Evolutionary conservation across 495 filamentous ascomycete genomes (phyloP).

Genomic region (Tuber aestivum): DNA sequence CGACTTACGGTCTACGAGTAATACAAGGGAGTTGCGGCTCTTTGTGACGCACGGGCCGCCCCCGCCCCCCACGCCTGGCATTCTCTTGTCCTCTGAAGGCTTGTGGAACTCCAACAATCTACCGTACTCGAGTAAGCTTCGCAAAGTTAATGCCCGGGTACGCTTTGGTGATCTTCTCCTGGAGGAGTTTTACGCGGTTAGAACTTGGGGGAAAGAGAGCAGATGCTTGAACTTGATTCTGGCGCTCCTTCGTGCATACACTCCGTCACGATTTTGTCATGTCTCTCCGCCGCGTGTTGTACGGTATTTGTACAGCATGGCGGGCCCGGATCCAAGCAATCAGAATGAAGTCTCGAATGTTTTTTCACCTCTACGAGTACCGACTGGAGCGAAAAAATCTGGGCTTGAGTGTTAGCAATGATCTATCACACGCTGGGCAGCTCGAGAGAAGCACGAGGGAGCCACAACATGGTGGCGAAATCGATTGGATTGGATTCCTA

Average conservation of each 20-base stretch:
- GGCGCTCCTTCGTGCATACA: constrained; percentile 15
- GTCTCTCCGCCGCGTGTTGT: constrained; percentile 17
- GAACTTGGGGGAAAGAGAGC: not conserved
- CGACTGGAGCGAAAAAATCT: constrained; percentile 1
- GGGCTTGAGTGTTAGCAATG: constrained; percentile 12
- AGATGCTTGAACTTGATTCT: constrained; percentile 17
- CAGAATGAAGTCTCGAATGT: constrained; percentile 23
- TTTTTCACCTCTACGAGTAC: constrained; percentile 30
- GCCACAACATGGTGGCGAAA: constrained; percentile 15
- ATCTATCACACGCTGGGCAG: constrained; percentile 33
- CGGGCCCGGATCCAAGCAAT: constrained; percentile 13
- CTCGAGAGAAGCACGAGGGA: constrained; percentile 7
- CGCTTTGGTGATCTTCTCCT: constrained; percentile 16
- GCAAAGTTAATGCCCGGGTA: constrained; percentile 27
- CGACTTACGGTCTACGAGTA: too few relatives aligned
- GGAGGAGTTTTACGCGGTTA: not conserved
- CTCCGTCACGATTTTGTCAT: constrained; percentile 19
- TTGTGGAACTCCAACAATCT: not conserved
- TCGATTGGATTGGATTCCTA: not conserved
- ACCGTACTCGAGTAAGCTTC: too few relatives aligned
- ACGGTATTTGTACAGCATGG: constrained; percentile 9
- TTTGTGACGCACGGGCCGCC: constrained; percentile 33
- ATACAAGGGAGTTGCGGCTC: constrained; percentile 29
- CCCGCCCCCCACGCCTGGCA: constrained; percentile 24
- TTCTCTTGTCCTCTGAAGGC: constrained; percentile 5